Evolutionary conservation across 2,329 filamentous ascomycete genomes (phyloP), one percentile per base, ranked within the genome.

Genomic region (Mariannaea elegans): DNA sequence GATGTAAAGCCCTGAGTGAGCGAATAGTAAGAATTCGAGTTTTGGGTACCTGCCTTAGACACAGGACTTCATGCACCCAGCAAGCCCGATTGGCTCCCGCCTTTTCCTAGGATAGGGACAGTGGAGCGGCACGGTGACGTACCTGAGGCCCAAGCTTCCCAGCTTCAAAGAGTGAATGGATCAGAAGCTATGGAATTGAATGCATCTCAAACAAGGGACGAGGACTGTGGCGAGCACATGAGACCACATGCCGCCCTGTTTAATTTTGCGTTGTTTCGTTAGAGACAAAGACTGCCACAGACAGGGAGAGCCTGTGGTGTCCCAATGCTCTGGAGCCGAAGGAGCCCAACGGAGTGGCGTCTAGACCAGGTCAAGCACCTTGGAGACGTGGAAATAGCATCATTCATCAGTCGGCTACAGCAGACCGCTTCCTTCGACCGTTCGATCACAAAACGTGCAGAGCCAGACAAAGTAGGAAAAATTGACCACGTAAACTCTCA

Each of bases 111-210:
- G 36, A 19, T 19, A 18, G 36, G 13, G 21, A 44, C 41, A 44
- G 29, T 44, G 51, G 46, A 38, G 32, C 41, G 23, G 27, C 23
- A 29, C 23, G 23, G 45, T 36, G n/a, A 23, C 45, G 41, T 48
- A 27, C 46, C 36, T 14, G 38, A 53, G 48, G 56, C 42, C 56
- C 56, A 39, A 59, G 56, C 49, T 53, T 42, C 56, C 34, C 42
- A 42, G 56, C 27, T 36, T 39, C 16, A 54, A 27, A 38, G 32
- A n/a, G 45, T 16, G 39, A 44, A 27, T 44, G 41, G 41, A 21
- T 19, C 12, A 44, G 39, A 34, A 32, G 32, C 4, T 12, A 34
- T 9, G 29, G 36, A 5, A 34, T 36, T 18, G 34, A 44, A 45
- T 24, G 38, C 38, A 42, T 24, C 38, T 21, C 18, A 18, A 23